phyloP scores from a whole-genome alignment of 257 asterid genomes.

The Scutellaria barbata region DNA sequence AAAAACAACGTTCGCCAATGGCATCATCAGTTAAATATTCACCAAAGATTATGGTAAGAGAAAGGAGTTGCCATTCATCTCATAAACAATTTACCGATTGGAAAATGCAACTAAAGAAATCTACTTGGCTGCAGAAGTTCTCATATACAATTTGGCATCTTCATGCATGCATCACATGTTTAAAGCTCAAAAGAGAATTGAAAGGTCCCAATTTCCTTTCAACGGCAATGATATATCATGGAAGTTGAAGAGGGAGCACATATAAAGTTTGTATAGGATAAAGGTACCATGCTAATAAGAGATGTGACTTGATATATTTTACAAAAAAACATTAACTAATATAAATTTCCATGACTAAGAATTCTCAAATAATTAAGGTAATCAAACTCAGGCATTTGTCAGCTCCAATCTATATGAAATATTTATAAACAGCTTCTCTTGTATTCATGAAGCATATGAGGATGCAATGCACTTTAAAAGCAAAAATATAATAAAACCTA shows the following conservation, averaged over 20 bases:
- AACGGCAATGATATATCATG: neutral
- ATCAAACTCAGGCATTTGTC: neutral
- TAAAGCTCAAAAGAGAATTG: conserved; percentile 18
- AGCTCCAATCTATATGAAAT: neutral
- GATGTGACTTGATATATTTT: neutral
- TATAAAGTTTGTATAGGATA: neutral
- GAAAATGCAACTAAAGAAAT: neutral
- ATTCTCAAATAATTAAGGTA: neutral
- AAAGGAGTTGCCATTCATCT: neutral
- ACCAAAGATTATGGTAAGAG: neutral
- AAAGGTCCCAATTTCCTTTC: neutral
- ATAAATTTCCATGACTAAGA: too few relatives aligned
- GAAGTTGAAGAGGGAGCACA: neutral
- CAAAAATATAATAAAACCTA: neutral
- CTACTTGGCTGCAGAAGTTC: conserved; percentile 11
- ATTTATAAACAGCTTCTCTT: neutral
- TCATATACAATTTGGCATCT: neutral
- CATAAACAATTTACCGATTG: neutral
- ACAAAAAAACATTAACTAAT: neutral
- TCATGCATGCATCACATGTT: conserved; percentile 17
- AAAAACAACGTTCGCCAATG: neutral
- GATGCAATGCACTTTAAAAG: neutral
- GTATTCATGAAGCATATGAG: too few relatives aligned
- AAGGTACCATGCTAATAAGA: neutral
- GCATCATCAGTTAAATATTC: neutral